Base-by-base conservation (phyloP, 2,329 filamentous ascomycete genomes). In the Fusarium caatingaense region DNA sequence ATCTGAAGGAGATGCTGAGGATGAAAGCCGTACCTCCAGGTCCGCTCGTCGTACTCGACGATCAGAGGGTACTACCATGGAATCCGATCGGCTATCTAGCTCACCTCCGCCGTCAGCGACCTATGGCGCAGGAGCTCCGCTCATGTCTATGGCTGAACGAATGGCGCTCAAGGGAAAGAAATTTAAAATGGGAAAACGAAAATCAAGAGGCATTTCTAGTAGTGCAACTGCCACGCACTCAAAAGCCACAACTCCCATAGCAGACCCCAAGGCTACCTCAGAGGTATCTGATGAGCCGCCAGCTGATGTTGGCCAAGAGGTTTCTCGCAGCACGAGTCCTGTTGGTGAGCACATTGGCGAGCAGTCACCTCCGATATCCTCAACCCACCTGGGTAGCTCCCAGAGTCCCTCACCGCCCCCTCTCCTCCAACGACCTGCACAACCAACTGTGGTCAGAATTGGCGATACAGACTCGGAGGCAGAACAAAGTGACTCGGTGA, bases 61-160 rank as follows among this genome's bases (percentile, higher is more conserved):
- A 49, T 74, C 71, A 15, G 72, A 72, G 16, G 50, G 54, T 40
- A 41, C 55, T 58, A 34, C 58, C 23, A 37, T 60, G 23, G 45
- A 56, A 23, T 48, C 50, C 15, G 45, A 56, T 32, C 28, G 60
- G 11, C 42, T 59, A 21, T 40, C 65, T n/a, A 23, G 34, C 23
- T 66, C 51, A 30, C 46, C 55, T 15, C 54, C 53, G 16, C 50
- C 53, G 7, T 20, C 61, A 25, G 55, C 57, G 25, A 60, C 41
- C 15, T 44, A 54, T 15, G 44, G 60, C 15, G 58, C 74, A 18
- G 65, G 62, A 37, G 65, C 74, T 73, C 76, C 79, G 13, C 82
- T 85, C 49, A 80, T 89, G 79, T 88, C 87, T 8, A 84, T 89
- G 83, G 82, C 83, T 40, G 87, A 89, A 70, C 82, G 86, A n/a